Percentiles rank a stretch among this genome's conserved stretches.
These are phyloP conservation scores for Phascolomyces articulosus DNA, from an alignment of 371 early-diverging fungal genomes.

Conservation along the genomic window DNA sequence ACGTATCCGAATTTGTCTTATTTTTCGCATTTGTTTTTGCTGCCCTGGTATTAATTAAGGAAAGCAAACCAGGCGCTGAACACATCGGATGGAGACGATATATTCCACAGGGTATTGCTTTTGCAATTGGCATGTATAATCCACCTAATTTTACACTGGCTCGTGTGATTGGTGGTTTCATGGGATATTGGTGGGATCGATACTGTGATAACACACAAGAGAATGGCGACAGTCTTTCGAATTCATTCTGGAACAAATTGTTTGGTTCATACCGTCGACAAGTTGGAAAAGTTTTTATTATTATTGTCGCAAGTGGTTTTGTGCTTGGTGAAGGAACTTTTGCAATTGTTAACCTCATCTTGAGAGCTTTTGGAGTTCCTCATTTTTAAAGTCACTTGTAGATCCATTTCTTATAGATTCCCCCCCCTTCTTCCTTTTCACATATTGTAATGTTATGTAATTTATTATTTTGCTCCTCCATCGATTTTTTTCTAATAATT, in stretches of 20 bases:
- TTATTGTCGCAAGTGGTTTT: slow-evolving; percentile 79
- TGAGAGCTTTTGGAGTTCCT: slow-evolving; percentile 49
- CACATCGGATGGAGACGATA: slow-evolving; percentile 33
- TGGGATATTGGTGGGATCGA: slow-evolving; percentile 50
- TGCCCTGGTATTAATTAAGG: slow-evolving; percentile 55
- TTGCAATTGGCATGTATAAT: slow-evolving; percentile 87
- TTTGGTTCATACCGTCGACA: slow-evolving; percentile 28
- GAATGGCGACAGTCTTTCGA: slow-evolving; percentile 13
- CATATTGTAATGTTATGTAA: too few species aligned
- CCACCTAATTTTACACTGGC: slow-evolving; percentile 81
- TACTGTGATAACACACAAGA: slow-evolving; percentile 31
- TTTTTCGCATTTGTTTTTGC: slow-evolving; percentile 65
- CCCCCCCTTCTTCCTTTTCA: too few species aligned
- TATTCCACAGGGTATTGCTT: slow-evolving; percentile 79
- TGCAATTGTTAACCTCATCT: slow-evolving; percentile 58
- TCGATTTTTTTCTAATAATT: too few species aligned
- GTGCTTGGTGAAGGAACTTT: slow-evolving; percentile 85
- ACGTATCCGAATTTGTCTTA: slow-evolving; percentile 61
- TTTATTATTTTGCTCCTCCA: too few species aligned
- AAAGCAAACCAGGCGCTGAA: slow-evolving; percentile 21
- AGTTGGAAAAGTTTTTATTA: slow-evolving; percentile 63
- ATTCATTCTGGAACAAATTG: slow-evolving; percentile 3
- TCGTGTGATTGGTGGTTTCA: slow-evolving; percentile 71
- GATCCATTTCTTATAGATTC: too few species aligned
- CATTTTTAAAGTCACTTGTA: slow-evolving; percentile 27